Conservation (phyloP, 2,329 filamentous ascomycete genomes). For the Cryphonectria nitschkei region DNA sequence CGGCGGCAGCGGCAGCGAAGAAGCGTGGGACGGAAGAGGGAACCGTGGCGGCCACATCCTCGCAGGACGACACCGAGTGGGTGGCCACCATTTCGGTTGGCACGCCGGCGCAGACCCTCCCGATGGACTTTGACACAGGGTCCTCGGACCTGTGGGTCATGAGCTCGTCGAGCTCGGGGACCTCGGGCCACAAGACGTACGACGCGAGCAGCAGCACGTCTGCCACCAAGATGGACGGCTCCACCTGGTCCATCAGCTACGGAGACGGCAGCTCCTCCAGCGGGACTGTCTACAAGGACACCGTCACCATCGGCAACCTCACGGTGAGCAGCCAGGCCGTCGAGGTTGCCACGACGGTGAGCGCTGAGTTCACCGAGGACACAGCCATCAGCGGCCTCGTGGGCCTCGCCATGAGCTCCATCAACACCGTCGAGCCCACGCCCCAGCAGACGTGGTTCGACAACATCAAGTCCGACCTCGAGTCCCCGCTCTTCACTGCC, state of each 20-base stretch:
- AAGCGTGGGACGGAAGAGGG: constrained; percentile 24
- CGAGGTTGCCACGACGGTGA: constrained; percentile 37
- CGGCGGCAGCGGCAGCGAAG: constrained; percentile 1
- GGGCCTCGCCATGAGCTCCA: constrained; percentile 37
- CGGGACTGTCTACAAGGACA: constrained; percentile 37
- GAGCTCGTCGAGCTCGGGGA: constrained; percentile 31
- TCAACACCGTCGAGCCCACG: constrained; percentile 37
- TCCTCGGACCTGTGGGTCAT: constrained; percentile 46
- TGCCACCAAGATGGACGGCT: constrained; percentile 31
- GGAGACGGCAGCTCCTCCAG: constrained; percentile 36
- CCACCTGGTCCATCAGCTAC: constrained; percentile 37
- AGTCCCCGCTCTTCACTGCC: constrained; percentile 59
- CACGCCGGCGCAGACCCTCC: constrained; percentile 42
- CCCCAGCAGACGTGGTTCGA: constrained; percentile 41
- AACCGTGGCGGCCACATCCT: constrained; percentile 16
- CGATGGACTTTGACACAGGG: constrained; percentile 51
- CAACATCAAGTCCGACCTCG: constrained; percentile 38
- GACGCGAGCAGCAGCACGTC: constrained; percentile 34
- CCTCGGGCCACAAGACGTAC: constrained; percentile 35
- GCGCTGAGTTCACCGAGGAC: constrained; percentile 34
- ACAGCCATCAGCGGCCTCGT: constrained; percentile 34
- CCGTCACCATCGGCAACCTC: constrained; percentile 36
- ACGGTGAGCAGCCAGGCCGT: constrained; percentile 37
- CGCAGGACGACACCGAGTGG: constrained; percentile 23
- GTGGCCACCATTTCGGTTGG: constrained; percentile 25